A percentile compares a stretch with the other conserved stretches of the same genome.
Evolutionary conservation across 2,329 filamentous ascomycete species (phyloP).

Genomic region (Penicillium frequentans): DNA sequence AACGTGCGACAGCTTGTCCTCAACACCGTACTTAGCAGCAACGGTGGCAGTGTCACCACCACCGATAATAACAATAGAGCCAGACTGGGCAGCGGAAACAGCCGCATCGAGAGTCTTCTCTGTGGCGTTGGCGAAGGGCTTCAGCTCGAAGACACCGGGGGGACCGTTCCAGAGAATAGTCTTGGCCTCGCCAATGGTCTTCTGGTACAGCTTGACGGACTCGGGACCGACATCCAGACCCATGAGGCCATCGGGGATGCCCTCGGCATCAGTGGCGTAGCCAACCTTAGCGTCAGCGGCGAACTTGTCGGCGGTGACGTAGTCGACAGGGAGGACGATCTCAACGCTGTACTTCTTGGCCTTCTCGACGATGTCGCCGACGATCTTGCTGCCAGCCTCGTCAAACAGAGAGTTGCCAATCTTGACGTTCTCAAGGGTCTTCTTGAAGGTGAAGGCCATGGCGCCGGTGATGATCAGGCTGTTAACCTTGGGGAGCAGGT

Average conservation of each 20-base stretch:
- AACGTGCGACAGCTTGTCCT: constrained; percentile 97
- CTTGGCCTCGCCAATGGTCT: constrained; percentile 81
- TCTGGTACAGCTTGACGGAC: constrained; percentile 84
- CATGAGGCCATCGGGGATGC: constrained; percentile 97
- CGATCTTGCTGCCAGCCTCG: constrained; percentile 89
- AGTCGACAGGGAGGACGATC: constrained; percentile 91
- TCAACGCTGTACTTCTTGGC: constrained; percentile 95
- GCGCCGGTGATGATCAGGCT: constrained; percentile 94
- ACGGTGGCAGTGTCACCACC: constrained; percentile 98
- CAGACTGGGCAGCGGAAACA: constrained; percentile 74
- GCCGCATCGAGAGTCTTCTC: constrained; percentile 89
- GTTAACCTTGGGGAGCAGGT: constrained; percentile 97
- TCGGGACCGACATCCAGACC: constrained; percentile 92
- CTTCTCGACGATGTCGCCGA: constrained; percentile 84
- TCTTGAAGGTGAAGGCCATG: constrained; percentile 99
- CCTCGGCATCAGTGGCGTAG: constrained; percentile 78
- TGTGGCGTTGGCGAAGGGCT: constrained; percentile 88
- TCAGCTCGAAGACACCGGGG: constrained; percentile 95
- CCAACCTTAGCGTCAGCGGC: constrained; percentile 77
- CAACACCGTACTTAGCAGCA: constrained; percentile 92
- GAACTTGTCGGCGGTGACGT: constrained; percentile 95
- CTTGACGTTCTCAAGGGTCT: constrained; percentile 85
- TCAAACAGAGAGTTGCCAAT: constrained; percentile 94
- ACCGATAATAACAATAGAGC: constrained; percentile 97
- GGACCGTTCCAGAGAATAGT: constrained; percentile 99